phyloP scores from a whole-genome alignment of 1,284 basidiomycete genomes.

The Athelia sp. region DNA sequence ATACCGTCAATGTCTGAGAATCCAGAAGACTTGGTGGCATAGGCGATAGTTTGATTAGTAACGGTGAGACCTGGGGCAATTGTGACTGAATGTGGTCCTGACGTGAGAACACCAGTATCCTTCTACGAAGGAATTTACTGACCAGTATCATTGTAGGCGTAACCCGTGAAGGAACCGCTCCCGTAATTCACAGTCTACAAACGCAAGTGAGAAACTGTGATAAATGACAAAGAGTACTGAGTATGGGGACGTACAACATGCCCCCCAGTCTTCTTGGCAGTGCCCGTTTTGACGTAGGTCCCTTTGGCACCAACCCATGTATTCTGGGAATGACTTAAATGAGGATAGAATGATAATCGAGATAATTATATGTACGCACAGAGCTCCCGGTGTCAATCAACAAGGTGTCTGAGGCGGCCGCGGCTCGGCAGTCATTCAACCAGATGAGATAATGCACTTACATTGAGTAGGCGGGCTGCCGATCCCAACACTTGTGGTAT shows the following conservation, averaged over 20 bases:
- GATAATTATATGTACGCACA: no score
- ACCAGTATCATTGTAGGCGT: no score
- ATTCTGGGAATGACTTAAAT: no score
- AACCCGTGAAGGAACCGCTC: no score
- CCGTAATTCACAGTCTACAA: no score
- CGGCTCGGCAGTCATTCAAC: neutral
- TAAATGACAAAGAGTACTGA: no score
- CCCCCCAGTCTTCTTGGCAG: conserved; percentile 23
- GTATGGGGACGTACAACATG: no score
- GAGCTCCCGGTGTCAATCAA: conserved; percentile 34
- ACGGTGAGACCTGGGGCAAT: neutral
- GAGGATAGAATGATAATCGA: no score
- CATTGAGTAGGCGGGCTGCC: neutral
- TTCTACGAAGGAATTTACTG: no score
- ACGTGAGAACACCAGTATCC: no score
- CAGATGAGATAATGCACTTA: neutral
- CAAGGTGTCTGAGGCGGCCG: conserved; percentile 16
- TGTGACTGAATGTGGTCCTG: neutral
- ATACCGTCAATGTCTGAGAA: conserved; percentile 9
- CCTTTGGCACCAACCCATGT: conserved; percentile 59
- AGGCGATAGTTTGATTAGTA: neutral
- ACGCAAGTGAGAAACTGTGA: no score
- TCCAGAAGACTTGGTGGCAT: neutral
- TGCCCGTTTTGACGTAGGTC: conserved; percentile 41
- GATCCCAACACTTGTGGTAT: neutral